Percentiles rank a stretch among this genome's conserved stretches.
Evolutionary conservation across 2,329 filamentous ascomycete genomes (phyloP).

Genomic region (Gremmenia infestans): DNA sequence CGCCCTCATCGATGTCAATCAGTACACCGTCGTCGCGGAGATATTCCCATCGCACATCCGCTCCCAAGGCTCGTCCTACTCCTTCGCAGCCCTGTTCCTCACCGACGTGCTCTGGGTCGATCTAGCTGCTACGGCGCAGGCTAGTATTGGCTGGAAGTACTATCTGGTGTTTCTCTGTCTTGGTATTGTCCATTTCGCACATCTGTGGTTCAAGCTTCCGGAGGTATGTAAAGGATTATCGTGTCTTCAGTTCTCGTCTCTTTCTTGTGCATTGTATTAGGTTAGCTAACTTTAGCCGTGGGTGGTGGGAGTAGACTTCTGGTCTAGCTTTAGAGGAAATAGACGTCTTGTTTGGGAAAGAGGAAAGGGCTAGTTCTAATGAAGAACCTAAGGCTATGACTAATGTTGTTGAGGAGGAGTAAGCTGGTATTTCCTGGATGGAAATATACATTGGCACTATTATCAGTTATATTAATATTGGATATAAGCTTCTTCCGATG

Average conservation of each 20-base stretch:
- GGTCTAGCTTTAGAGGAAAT: constrained; percentile 2
- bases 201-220: constrained; percentile 10
- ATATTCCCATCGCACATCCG: constrained; percentile 13
- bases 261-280: too few species aligned
- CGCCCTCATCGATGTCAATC: constrained; percentile 10
- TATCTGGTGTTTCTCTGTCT: constrained; percentile 11
- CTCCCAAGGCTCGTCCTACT: constrained; percentile 7
- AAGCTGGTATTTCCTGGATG: too few species aligned
- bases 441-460: too few species aligned
- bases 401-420: neutral
- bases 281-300: neutral
- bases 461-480: too few species aligned
- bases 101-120: constrained; percentile 10
- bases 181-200: constrained; percentile 4
- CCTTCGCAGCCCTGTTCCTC: constrained; percentile 6
- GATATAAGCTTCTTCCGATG: too few species aligned
- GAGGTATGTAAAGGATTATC: constrained; percentile 3
- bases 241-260: neutral
- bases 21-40: constrained; percentile 7
- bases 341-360: constrained; percentile 3
- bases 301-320: neutral
- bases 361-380: neutral
- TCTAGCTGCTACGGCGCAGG: constrained; percentile 8
- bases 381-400: neutral
- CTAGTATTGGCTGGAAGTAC: constrained; percentile 12